phyloP scores from a whole-genome alignment of 192 early-diverging fungal genomes.

The Entophlyctis luteolus region DNA sequence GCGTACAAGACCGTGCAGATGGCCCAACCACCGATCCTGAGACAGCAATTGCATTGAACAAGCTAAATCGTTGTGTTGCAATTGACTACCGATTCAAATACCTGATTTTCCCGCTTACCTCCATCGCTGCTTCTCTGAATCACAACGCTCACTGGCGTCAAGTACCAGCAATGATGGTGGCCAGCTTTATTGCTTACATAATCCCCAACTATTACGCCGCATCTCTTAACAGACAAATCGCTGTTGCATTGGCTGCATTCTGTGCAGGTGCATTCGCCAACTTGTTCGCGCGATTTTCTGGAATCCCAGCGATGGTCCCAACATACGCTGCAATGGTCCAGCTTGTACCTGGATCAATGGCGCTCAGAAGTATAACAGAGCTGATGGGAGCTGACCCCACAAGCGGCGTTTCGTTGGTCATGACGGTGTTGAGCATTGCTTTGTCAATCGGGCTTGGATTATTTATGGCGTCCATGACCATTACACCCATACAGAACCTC shows the following conservation, averaged over 20 bases:
- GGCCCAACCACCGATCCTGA: neutral
- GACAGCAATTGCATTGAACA: neutral
- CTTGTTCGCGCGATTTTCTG: constrained; percentile 67
- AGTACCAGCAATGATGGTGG: neutral
- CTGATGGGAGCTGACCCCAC: constrained; percentile 1
- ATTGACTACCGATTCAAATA: neutral
- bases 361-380: neutral
- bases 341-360: constrained; percentile 67
- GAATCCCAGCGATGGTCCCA: constrained; percentile 72
- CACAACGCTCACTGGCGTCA: neutral
- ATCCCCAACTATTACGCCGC: neutral
- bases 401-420: neutral
- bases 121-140: neutral
- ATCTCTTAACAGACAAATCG: neutral
- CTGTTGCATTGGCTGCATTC: neutral
- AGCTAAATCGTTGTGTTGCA: neutral
- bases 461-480: neutral
- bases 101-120: neutral
- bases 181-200: neutral
- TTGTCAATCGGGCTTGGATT: neutral
- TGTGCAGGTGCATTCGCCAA: constrained; percentile 46
- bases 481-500: neutral
- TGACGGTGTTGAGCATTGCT: neutral
- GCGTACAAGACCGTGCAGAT: neutral
- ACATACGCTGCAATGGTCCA: constrained; percentile 77